A percentile compares a stretch with the other conserved stretches of the same genome.
phyloP scores from a whole-genome alignment of 139 green algal species.

The Coelastrella sp. region DNA sequence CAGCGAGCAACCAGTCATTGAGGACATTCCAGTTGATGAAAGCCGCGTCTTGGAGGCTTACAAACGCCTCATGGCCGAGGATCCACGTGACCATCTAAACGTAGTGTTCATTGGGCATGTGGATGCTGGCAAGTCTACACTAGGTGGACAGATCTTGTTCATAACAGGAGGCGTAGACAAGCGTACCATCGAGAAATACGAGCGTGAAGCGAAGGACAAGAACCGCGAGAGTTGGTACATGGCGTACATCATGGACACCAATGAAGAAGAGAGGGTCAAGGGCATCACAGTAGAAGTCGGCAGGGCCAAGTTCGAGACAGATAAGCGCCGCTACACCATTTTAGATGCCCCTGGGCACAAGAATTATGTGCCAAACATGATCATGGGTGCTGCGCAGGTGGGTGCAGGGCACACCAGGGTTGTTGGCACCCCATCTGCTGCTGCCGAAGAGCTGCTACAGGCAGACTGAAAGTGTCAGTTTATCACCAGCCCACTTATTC shows the following conservation, averaged over 20 bases:
- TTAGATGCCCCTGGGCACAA: constrained; percentile 98
- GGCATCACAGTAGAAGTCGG: constrained; percentile 99
- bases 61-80: constrained; percentile 67
- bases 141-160: constrained; percentile 98
- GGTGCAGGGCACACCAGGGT: not conserved
- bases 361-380: constrained; percentile 99
- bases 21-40: constrained; percentile 60
- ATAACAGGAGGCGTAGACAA: constrained; percentile 93
- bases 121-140: constrained; percentile 98
- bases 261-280: constrained; percentile 99
- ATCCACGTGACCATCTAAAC: constrained; percentile 93
- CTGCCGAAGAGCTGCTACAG: not conserved
- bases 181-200: constrained; percentile 99
- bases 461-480: not conserved
- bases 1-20: constrained; percentile 27
- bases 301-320: constrained; percentile 89
- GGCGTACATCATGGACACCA: constrained; percentile 99
- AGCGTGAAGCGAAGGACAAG: constrained; percentile 99
- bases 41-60: constrained; percentile 64
- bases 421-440: too few species aligned
- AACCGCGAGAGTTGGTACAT: constrained; percentile 99
- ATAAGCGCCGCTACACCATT: constrained; percentile 92
- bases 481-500: not conserved
- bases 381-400: constrained; percentile 79
- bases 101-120: constrained; percentile 99